Evolutionary conservation across 495 filamentous ascomycete genomes (phyloP).

Genomic region (Penicillium roqueforti): DNA sequence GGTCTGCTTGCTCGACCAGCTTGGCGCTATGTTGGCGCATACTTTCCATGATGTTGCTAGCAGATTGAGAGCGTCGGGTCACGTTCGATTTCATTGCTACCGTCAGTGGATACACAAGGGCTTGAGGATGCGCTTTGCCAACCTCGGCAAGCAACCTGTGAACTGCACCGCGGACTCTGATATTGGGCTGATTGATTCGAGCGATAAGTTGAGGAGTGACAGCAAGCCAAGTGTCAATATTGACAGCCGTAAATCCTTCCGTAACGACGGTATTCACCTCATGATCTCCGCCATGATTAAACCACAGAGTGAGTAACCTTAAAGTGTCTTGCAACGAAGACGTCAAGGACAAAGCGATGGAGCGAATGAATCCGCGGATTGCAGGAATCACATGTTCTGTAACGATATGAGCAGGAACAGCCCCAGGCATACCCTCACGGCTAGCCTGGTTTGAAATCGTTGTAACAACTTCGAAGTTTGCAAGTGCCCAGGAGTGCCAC

Average conservation of each 20-base stretch:
- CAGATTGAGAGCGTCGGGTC: slow-evolving; percentile 74
- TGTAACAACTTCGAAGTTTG: slow-evolving; percentile 97
- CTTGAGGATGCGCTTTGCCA: slow-evolving; percentile 89
- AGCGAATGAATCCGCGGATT: slow-evolving; percentile 90
- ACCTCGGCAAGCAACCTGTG: slow-evolving; percentile 89
- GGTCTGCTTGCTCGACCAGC: slow-evolving; percentile 90
- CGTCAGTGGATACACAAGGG: slow-evolving; percentile 98
- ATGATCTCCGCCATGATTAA: slow-evolving; percentile 80
- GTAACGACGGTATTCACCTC: slow-evolving; percentile 85
- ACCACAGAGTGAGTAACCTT: slow-evolving; percentile 90
- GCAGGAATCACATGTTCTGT: slow-evolving; percentile 90
- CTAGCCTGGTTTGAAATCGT: slow-evolving; percentile 60
- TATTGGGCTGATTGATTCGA: slow-evolving; percentile 91
- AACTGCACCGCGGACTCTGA: slow-evolving; percentile 77
- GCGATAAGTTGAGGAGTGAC: slow-evolving; percentile 97
- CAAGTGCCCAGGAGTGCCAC: slow-evolving; percentile 98
- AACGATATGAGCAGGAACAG: slow-evolving; percentile 60
- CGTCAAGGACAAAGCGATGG: slow-evolving; percentile 82
- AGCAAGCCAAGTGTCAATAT: slow-evolving; percentile 95
- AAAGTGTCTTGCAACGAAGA: slow-evolving; percentile 96
- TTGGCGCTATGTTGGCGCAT: slow-evolving; percentile 94
- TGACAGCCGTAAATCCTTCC: slow-evolving; percentile 84
- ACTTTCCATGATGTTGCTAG: slow-evolving; percentile 90
- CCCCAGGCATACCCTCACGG: slow-evolving; percentile 44
- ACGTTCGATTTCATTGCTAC: slow-evolving; percentile 95